Evolutionary conservation across 805 yeast genomes (phyloP), one percentile per base, ranked within the genome.

Genomic region (Ogataea nitratoaversa): DNA sequence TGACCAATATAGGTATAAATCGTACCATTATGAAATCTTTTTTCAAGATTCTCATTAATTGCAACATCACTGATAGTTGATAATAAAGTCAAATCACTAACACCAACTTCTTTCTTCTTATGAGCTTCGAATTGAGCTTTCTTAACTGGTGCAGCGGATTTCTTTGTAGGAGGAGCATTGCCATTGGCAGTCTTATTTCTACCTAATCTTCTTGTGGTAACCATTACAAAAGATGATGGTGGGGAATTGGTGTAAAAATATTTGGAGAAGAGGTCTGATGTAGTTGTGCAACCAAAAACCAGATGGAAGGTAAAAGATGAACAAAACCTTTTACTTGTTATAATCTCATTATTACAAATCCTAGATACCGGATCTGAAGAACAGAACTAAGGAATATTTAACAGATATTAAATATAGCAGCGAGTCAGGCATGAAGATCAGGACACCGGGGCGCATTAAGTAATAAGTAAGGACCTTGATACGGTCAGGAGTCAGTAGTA

Each of bases 31-130:
- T 83, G 78, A 62, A 93, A 93, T 45, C 99, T 71, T 59, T 88
- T 87, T 57, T 87, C 78, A 50, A 93, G 69, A 63, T 93, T 93
- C 16, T 90, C 95, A 58, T 89, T 88, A 68, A 93, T 93, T 31
- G 95, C 74, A 43, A 88, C 95, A 60, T 93, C 97, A 33, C 93
- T 74, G 55, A 93, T 91, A 45, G 83, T 84, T 20, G 95, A 82
- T 46, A 93, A 71, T 38, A 93, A 67, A 1, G 99, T 93, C 56
- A 93, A 71, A 64, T 93, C 99, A 32, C 95, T 83, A 8, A 93
- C 97, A 38, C 99, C 99, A n/a, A 93, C 98, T 64, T 93, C 98
- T 62, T 89, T 87, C 73, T 87, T 87, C 67, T 89, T 89, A 39
- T 79, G 68, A 25, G 83, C 65, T 53, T 93, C 98, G 60, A 89